Conservation (phyloP, 2,329 filamentous ascomycete species). For the Trichoderma koningiopsis region DNA sequence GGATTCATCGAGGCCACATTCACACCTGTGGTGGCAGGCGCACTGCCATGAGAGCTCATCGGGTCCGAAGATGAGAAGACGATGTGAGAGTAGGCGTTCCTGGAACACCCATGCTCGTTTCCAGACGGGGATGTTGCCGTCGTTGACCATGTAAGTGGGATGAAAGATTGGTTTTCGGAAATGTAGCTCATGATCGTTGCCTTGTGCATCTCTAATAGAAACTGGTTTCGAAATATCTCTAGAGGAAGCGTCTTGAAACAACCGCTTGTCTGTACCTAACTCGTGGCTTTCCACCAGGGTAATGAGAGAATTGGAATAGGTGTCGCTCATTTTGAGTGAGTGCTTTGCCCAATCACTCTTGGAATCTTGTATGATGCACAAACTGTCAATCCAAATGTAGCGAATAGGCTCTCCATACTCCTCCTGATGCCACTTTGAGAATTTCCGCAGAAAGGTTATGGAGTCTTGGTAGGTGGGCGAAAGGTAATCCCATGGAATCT, state of each 20-base stretch:
- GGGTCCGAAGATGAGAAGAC: constrained; percentile 21
- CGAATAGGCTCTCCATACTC: constrained; percentile 16
- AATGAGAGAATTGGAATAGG: constrained; percentile 17
- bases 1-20: constrained; percentile 18
- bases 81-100: constrained; percentile 17
- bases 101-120: constrained; percentile 23
- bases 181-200: constrained; percentile 1
- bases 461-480: constrained; percentile 26
- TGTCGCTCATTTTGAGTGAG: constrained; percentile 21
- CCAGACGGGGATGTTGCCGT: constrained; percentile 10
- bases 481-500: constrained; percentile 24
- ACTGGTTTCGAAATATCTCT: neutral
- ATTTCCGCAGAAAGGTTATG: constrained; percentile 18
- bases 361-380: constrained; percentile 23
- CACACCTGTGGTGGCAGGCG: constrained; percentile 9
- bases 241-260: constrained; percentile 11
- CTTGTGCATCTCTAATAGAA: neutral
- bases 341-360: constrained; percentile 16
- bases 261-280: neutral
- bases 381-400: constrained; percentile 25
- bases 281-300: constrained; percentile 15
- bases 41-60: constrained; percentile 24
- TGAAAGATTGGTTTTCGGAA: constrained; percentile 11
- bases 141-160: constrained; percentile 14
- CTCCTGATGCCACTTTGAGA: constrained; percentile 20